A percentile compares a stretch with the other conserved stretches of the same genome.
Conservation (phyloP, 352 stramenopile genomes). For the Phytophthora cryptogea region DNA sequence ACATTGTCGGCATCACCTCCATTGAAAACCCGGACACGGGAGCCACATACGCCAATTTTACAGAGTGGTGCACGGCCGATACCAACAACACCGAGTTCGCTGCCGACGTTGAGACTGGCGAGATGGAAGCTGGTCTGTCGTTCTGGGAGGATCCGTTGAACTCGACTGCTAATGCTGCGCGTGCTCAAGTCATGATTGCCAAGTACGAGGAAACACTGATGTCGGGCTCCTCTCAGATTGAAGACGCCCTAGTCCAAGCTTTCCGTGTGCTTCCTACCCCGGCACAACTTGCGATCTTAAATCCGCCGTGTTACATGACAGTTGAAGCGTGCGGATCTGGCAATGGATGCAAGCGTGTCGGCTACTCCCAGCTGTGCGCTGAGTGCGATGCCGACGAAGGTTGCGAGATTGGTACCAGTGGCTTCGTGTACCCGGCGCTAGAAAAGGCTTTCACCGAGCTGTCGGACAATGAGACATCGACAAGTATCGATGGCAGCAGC, state of each 20-base stretch:
- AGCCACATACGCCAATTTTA: conserved; percentile 65
- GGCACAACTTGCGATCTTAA: conserved; percentile 45
- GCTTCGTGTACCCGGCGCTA: conserved; percentile 67
- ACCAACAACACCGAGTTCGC: conserved; percentile 65
- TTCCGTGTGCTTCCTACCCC: conserved; percentile 58
- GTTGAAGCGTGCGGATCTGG: conserved; percentile 51
- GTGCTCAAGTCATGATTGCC: conserved; percentile 50
- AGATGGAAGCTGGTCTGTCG: conserved; percentile 43
- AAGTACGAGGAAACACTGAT: conserved; percentile 52
- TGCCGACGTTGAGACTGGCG: conserved; percentile 37
- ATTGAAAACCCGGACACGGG: conserved; percentile 54
- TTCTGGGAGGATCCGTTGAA: conserved; percentile 78
- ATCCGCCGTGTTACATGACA: conserved; percentile 78
- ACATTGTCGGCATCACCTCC: conserved; percentile 75
- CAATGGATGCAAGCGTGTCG: conserved; percentile 65
- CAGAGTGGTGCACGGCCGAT: conserved; percentile 63
- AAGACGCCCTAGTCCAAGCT: conserved; percentile 29
- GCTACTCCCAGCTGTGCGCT: conserved; percentile 78
- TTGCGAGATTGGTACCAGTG: conserved; percentile 45
- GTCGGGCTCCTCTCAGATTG: conserved; percentile 53
- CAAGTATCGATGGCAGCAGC: conserved; percentile 9
- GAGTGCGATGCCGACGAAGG: conserved; percentile 43
- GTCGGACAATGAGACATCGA: conserved; percentile 49
- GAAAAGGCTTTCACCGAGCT: conserved; percentile 54
- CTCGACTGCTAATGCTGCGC: conserved; percentile 51